Base-by-base conservation (phyloP, 2,329 filamentous ascomycete species). In the Ceratocystis ficicola region DNA sequence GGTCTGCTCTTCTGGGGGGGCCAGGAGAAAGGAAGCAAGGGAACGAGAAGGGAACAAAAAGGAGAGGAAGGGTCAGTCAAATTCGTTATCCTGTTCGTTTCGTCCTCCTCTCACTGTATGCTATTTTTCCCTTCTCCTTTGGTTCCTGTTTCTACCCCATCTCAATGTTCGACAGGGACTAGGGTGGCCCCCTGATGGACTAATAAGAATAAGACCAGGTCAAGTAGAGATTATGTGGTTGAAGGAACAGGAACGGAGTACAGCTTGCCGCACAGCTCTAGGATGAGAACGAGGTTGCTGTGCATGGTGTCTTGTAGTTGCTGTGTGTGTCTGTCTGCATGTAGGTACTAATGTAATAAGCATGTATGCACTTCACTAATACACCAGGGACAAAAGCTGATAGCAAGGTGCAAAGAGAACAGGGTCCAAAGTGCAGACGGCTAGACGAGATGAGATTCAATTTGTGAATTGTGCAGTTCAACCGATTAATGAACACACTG, bases 361-460 rank as follows among this genome's bases (percentile, higher is more conserved):
- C 36, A 52, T 17, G 46, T 50, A 25, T 50, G 48, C 48, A 52
- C 48, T 52, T 52, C 48, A 52, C 12, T 3, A 25, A 25, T 20
- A 25, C 48, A 5, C 48, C 20, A 25, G 48, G 48, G 48, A 52
- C 48, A 52, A 52, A 41, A 52, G 20, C 48, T 52, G 20, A 15
- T 22, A 5, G 48, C 48, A 28, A 25, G 48, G 48, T 28, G 48
- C 48, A 28, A 46, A 46, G 62, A 64, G 36, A 64, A 52, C 62
- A 64, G 50, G 50, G 50, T 48, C 44, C 62, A 64, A 64, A 64
- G 62, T 64, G 62, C 62, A 52, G 25, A 25, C 36, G 25, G 25
- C 36, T 7, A 46, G 32, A 65, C 20, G 12, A 20, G 7, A 22
- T 22, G 25, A 52, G 20, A 17, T 25, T 2, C 20, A 52, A 28